Conservation (phyloP, 148 eudicot genomes). For the Chenopodium suecicum region DNA sequence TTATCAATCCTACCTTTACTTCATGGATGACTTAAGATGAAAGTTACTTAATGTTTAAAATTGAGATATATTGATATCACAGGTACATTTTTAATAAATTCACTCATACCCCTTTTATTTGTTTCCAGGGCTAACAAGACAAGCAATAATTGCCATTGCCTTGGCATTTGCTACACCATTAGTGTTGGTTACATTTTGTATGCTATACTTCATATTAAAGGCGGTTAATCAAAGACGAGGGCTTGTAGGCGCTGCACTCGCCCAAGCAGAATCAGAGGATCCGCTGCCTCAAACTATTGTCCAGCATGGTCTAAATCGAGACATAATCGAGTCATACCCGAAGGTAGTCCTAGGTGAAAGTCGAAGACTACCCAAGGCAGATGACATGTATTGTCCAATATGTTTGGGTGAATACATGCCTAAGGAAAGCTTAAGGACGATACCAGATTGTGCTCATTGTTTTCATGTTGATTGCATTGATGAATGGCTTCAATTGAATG, state of each 20-base stretch:
- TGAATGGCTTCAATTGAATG: slow-evolving; percentile 56
- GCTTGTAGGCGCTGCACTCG: neutral
- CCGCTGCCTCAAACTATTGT: slow-evolving; percentile 15
- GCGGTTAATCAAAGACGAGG: neutral
- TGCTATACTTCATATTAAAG: neutral
- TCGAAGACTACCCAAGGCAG: slow-evolving; percentile 45
- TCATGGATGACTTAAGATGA: too few species aligned
- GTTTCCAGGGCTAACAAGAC: slow-evolving; percentile 14
- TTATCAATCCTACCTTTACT: too few species aligned
- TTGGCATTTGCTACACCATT: slow-evolving; percentile 22
- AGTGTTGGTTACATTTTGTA: neutral
- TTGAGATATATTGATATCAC: too few species aligned
- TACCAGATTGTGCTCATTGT: slow-evolving; percentile 56
- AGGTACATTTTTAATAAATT: too few species aligned
- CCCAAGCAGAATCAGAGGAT: neutral
- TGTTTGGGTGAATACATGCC: slow-evolving; percentile 56
- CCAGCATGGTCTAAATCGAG: slow-evolving; percentile 34
- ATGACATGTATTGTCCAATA: slow-evolving; percentile 47
- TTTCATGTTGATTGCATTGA: slow-evolving; percentile 69
- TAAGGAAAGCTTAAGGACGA: slow-evolving; percentile 45
- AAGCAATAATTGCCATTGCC: slow-evolving; percentile 15
- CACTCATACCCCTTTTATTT: neutral
- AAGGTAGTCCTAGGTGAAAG: slow-evolving; percentile 58
- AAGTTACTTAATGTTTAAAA: too few species aligned
- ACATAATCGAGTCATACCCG: slow-evolving; percentile 55